These are phyloP conservation scores for Echria macrotheca DNA, from an alignment of 495 filamentous ascomycete genomes.

Conservation along the genomic window DNA sequence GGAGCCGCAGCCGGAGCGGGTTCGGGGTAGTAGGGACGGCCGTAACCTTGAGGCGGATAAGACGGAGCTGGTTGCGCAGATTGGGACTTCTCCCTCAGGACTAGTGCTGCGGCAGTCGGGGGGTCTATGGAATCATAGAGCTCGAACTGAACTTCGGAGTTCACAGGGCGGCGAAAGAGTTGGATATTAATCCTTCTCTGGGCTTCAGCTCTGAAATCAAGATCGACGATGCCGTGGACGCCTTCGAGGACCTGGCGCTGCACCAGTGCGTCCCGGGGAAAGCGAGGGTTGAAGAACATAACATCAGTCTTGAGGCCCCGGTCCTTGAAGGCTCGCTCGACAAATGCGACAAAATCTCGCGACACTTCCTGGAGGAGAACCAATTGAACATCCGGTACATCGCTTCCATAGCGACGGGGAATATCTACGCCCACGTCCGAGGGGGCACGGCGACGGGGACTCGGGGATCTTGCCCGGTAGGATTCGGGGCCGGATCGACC, in stretches of 20 bases:
- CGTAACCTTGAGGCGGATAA: conserved; percentile 17
- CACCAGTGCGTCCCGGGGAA: conserved; percentile 69
- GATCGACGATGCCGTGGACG: conserved; percentile 75
- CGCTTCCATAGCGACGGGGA: conserved; percentile 63
- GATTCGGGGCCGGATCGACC: conserved; percentile 43
- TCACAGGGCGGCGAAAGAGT: conserved; percentile 74
- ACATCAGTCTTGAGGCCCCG: conserved; percentile 69
- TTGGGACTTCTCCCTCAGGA: conserved; percentile 60
- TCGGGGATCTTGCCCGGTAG: conserved; percentile 60
- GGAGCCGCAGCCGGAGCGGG: background rate
- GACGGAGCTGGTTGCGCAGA: conserved; percentile 33
- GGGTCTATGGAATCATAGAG: conserved; percentile 81
- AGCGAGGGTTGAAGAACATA: conserved; percentile 70
- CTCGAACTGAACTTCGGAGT: conserved; percentile 67
- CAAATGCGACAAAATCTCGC: conserved; percentile 73
- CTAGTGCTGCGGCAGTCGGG: conserved; percentile 68
- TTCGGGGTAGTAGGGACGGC: conserved; percentile 6
- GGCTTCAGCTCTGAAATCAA: conserved; percentile 61
- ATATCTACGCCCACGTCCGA: conserved; percentile 60
- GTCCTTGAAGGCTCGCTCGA: conserved; percentile 67
- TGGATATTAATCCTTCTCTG: conserved; percentile 70
- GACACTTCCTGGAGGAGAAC: conserved; percentile 76
- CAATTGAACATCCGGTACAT: conserved; percentile 89
- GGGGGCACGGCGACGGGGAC: conserved; percentile 49
- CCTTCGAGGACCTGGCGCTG: conserved; percentile 84